phyloP scores from a whole-genome alignment of 768 basidiomycete species.

The Macrolepiota dolichaula region DNA sequence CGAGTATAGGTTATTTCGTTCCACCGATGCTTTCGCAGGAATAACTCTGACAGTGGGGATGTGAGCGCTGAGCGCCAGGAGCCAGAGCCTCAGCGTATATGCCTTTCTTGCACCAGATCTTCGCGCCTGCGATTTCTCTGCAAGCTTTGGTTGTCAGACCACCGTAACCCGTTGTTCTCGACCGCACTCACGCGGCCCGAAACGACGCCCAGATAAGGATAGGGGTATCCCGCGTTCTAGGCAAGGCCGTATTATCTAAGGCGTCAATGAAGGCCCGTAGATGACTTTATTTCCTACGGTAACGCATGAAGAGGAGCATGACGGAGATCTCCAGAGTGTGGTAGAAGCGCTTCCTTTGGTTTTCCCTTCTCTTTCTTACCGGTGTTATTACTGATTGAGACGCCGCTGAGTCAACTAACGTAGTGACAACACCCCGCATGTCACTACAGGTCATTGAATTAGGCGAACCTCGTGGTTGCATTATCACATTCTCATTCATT shows the following conservation, averaged over 20 bases:
- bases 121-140: not conserved
- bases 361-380: not conserved
- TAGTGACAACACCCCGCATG: not conserved
- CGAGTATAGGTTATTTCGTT: not conserved
- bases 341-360: not conserved
- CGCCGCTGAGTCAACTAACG: not conserved
- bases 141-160: not conserved
- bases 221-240: not conserved
- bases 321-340: not conserved
- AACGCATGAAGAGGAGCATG: not conserved
- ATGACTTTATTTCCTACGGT: not conserved
- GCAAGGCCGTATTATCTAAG: not conserved
- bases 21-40: slow-evolving; percentile 1
- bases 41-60: not conserved
- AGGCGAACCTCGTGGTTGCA: not conserved
- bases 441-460: not conserved
- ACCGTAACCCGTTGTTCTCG: not conserved
- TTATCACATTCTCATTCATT: not conserved
- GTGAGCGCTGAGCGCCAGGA: not conserved
- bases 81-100: not conserved
- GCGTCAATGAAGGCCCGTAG: not conserved
- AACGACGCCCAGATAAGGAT: not conserved
- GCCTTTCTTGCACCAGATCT: not conserved
- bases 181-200: not conserved
- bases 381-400: not conserved